Percentiles rank a stretch among this genome's conserved stretches.
phyloP scores from a whole-genome alignment of 2,329 filamentous ascomycete genomes.

The Cercospora beticola region DNA sequence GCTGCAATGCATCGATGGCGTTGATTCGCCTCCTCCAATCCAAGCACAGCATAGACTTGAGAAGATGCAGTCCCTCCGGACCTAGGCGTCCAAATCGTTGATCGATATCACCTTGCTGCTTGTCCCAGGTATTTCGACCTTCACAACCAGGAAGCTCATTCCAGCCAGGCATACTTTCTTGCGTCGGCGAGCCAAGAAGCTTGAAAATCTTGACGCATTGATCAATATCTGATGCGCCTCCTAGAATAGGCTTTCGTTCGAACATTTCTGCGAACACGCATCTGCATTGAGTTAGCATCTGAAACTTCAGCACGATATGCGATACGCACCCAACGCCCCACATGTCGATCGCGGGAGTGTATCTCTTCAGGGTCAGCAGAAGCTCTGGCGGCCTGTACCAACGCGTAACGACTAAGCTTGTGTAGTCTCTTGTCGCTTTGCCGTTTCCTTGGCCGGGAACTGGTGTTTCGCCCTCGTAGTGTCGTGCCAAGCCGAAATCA shows the following conservation, averaged over 20 bases:
- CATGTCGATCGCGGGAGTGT: conserved; percentile 97
- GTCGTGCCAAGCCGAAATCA: conserved; percentile 90
- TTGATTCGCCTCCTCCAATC: conserved; percentile 90
- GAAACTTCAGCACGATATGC: neutral
- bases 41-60: conserved; percentile 79
- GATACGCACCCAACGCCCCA: conserved; percentile 86
- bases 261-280: conserved; percentile 99
- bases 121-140: conserved; percentile 62
- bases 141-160: conserved; percentile 78
- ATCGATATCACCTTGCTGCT: conserved; percentile 64
- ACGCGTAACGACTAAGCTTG: conserved; percentile 90
- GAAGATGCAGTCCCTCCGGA: conserved; percentile 70
- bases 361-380: conserved; percentile 79
- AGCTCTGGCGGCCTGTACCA: conserved; percentile 97
- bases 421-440: conserved; percentile 86
- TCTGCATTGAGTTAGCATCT: conserved; percentile 47
- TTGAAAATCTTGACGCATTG: conserved; percentile 94
- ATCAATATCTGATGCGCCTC: conserved; percentile 82
- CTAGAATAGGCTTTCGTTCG: conserved; percentile 84
- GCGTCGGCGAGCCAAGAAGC: conserved; percentile 83
- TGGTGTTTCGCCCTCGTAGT: conserved; percentile 84
- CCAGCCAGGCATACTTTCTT: conserved; percentile 93
- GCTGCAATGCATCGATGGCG: conserved; percentile 87
- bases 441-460: conserved; percentile 76
- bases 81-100: conserved; percentile 64